phyloP scores from a whole-genome alignment of 2,329 filamentous ascomycete species.

The Penicillium digitatum region DNA sequence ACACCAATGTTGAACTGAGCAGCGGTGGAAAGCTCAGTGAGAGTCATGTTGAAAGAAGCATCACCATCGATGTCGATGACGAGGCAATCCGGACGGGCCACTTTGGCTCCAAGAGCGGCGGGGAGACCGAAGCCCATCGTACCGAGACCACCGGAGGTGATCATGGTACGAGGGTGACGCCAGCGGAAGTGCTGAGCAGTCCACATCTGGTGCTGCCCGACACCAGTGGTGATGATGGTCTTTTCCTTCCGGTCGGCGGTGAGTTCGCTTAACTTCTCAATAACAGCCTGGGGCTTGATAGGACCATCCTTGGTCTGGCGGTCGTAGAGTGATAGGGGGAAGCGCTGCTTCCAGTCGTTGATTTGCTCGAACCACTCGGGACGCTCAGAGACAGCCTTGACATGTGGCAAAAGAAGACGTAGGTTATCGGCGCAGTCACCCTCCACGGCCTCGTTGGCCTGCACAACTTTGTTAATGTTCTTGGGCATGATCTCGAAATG shows the following conservation, averaged over 20 bases:
- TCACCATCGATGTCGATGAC: slow-evolving; percentile 97
- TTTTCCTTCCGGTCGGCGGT: slow-evolving; percentile 74
- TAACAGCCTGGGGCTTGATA: slow-evolving; percentile 92
- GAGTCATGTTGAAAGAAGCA: slow-evolving; percentile 98
- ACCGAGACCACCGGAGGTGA: slow-evolving; percentile 91
- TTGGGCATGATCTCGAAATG: slow-evolving; percentile 99
- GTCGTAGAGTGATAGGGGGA: slow-evolving; percentile 80
- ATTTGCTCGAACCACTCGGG: slow-evolving; percentile 89
- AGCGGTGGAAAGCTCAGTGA: slow-evolving; percentile 89
- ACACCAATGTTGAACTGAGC: slow-evolving; percentile 94
- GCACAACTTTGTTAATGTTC: slow-evolving; percentile 99
- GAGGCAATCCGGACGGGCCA: slow-evolving; percentile 72
- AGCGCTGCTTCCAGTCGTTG: slow-evolving; percentile 82
- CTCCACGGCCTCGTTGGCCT: slow-evolving; percentile 92
- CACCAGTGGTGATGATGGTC: slow-evolving; percentile 87
- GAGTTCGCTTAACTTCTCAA: slow-evolving; percentile 82
- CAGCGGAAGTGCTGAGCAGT: slow-evolving; percentile 94
- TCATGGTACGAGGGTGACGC: slow-evolving; percentile 86
- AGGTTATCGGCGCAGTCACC: slow-evolving; percentile 85
- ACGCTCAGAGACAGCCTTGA: slow-evolving; percentile 63
- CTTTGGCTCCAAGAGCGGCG: slow-evolving; percentile 92
- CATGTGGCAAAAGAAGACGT: slow-evolving; percentile 65
- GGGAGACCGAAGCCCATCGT: slow-evolving; percentile 96
- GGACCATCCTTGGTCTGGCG: slow-evolving; percentile 68
- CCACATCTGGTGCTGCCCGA: slow-evolving; percentile 99